Evolutionary conservation across 73 alveolate species (phyloP), one percentile per base, ranked within the genome.

Genomic region (Uronychia setigera): DNA sequence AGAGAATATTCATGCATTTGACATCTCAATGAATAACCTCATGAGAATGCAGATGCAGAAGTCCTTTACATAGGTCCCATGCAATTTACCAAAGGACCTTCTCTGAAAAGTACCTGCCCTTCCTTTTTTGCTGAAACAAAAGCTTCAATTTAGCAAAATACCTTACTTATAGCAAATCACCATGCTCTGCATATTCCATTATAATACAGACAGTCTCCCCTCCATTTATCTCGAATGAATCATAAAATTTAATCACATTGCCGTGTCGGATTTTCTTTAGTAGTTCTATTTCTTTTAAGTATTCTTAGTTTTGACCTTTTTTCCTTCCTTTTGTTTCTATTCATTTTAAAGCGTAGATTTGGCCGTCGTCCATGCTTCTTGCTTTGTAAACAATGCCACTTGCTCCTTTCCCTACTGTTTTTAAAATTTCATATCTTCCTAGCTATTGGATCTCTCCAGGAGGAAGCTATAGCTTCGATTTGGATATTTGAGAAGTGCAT

Each of bases 11-110:
- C 86, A 85, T 76, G 81, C 87, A 77, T 76, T 85, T 85, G 13
- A 85, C 60, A 31, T 85, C 91, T 28, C 91, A 1, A 60, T 85
- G 91, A 30, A 85, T 85, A 5, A 85, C 77, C 31, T 85, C 86
- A 57, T 85, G 85, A 35, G 91, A 77, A 46, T 85, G 91, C 1
- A 76, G 59, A 58, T 85, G 86, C 28, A 85, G 77, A 25, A 85
- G 77, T 9, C 87, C 91, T n/a, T 74, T 28, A 58, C 87, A 77
- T 77, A 85, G 80, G 29, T 85, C 30, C 91, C 91, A 85, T 28
- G 91, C 91, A 32, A 57, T 31, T 26, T 57, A 29, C 91, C 91
- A 85, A 9, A 85, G 75, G 28, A 74, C 86, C 35, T 85, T 85
- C 46, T 85, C 91, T 1, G 91, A 76, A 31, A 85, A 85, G 74